phyloP scores from a whole-genome alignment of 495 filamentous ascomycete species.

The Hyphodiscus hymeniophilus region DNA sequence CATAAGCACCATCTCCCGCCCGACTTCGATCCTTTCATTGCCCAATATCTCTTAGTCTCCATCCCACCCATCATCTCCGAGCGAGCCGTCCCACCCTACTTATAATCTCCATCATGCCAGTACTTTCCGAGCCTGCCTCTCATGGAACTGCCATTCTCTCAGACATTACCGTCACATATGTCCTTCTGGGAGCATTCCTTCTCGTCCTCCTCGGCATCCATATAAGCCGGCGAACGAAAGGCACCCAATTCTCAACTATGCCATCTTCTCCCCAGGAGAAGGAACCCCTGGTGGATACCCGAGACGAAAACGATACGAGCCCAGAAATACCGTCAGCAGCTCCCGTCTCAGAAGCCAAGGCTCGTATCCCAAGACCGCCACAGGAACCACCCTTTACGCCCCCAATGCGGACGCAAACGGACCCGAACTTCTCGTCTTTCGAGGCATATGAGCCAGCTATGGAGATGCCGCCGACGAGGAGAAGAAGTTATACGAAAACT shows the following conservation, averaged over 20 bases:
- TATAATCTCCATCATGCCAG: slow-evolving; percentile 12
- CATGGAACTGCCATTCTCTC: not conserved
- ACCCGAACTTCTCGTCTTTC: not conserved
- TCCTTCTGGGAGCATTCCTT: not conserved
- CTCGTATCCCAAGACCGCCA: not conserved
- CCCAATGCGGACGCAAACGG: not conserved
- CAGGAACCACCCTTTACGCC: slow-evolving; percentile 7
- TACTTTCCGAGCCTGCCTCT: slow-evolving; percentile 8
- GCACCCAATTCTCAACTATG: not conserved
- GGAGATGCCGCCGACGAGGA: not conserved
- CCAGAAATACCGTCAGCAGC: not conserved
- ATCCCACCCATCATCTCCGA: not conserved
- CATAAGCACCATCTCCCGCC: slow-evolving; percentile 6
- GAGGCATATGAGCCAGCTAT: not conserved
- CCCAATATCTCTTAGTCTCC: not conserved
- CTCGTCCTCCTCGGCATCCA: slow-evolving; percentile 4
- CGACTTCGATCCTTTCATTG: not conserved
- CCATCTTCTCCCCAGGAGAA: not conserved
- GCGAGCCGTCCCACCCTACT: not conserved
- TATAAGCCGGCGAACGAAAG: not conserved
- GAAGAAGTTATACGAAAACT: slow-evolving; percentile 15
- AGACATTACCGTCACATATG: not conserved
- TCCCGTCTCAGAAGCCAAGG: not conserved
- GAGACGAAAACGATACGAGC: not conserved
- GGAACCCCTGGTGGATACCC: not conserved